A percentile compares a stretch with the other conserved stretches of the same genome.
phyloP scores from a whole-genome alignment of 2,329 filamentous ascomycete species.

The Nothophaeocryptopus gaeumannii region DNA sequence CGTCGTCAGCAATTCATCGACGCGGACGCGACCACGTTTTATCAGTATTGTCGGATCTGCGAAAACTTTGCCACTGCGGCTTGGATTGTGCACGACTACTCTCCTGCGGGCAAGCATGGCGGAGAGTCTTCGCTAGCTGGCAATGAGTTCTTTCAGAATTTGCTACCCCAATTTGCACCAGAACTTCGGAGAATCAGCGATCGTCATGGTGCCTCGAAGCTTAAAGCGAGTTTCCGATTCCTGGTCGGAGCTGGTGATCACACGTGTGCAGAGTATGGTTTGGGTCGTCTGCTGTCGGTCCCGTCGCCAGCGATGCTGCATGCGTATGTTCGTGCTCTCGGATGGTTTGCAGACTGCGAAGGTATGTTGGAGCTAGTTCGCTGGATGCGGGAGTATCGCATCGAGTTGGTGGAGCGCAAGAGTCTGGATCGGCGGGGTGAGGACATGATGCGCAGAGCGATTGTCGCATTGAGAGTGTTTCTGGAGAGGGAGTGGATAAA shows the following conservation, averaged over 20 bases:
- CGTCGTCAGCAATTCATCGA: slow-evolving; percentile 28
- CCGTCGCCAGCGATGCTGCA: slow-evolving; percentile 53
- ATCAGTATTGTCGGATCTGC: slow-evolving; percentile 33
- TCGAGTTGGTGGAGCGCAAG: slow-evolving; percentile 28
- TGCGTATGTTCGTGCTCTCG: slow-evolving; percentile 62
- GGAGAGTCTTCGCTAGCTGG: too few relatives aligned
- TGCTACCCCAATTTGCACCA: too few relatives aligned
- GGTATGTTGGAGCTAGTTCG: slow-evolving; percentile 57
- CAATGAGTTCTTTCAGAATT: too few relatives aligned
- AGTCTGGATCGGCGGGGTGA: slow-evolving; percentile 32
- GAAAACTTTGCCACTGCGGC: slow-evolving; percentile 32
- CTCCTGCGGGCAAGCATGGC: too few relatives aligned
- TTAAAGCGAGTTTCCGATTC: too few relatives aligned
- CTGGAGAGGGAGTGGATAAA: slow-evolving; percentile 37
- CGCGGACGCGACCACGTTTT: slow-evolving; percentile 32
- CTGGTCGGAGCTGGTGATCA: too few relatives aligned
- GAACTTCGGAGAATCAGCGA: too few relatives aligned
- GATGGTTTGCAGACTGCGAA: slow-evolving; percentile 57
- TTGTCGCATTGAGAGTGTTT: slow-evolving; percentile 43
- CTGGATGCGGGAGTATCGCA: slow-evolving; percentile 58
- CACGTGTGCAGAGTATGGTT: not conserved
- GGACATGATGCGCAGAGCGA: slow-evolving; percentile 35
- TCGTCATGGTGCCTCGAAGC: too few relatives aligned
- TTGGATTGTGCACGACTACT: slow-evolving; percentile 15
- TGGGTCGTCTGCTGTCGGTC: slow-evolving; percentile 40